These are phyloP conservation scores for Paracoccidioides lutzii DNA, from an alignment of 2,329 filamentous ascomycete species.

Conservation along the genomic window DNA sequence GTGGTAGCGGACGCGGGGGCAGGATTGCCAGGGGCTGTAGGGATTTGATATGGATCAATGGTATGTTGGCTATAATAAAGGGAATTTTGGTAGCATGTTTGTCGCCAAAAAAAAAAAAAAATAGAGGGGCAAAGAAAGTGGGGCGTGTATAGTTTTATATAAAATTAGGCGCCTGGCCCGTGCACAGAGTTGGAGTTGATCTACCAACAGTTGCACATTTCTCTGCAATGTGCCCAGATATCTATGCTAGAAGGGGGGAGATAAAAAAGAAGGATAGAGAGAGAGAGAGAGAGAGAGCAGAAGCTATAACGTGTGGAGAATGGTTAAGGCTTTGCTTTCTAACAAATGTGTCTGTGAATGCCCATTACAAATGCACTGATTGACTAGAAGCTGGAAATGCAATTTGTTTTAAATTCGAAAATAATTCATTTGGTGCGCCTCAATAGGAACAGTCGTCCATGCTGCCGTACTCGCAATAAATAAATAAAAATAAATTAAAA, in stretches of 20 bases:
- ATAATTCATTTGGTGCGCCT: too few relatives aligned
- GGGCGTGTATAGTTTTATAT: too few relatives aligned
- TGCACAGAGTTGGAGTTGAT: background rate
- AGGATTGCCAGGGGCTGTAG: background rate
- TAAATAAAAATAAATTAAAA: background rate
- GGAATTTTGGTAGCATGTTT: background rate
- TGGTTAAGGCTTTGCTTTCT: background rate
- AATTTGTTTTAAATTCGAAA: too few relatives aligned
- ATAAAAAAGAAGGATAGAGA: slow-evolving; percentile 1
- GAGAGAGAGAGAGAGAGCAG: background rate
- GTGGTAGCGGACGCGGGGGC: background rate
- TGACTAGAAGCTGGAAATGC: too few relatives aligned
- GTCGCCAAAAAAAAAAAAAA: background rate
- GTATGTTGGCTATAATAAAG: background rate
- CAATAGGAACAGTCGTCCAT: background rate
- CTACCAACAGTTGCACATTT: background rate
- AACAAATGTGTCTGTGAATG: background rate
- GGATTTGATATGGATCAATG: too few relatives aligned
- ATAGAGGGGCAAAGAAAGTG: background rate
- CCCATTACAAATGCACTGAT: too few relatives aligned
- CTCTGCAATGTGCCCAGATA: background rate
- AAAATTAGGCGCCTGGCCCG: background rate
- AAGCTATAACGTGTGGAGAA: background rate
- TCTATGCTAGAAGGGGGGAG: slow-evolving; percentile 1
- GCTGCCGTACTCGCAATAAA: background rate